Evolutionary conservation across 2,329 filamentous ascomycete genomes (phyloP), one percentile per base, ranked within the genome.

Genomic region (Penicillium nordicum): DNA sequence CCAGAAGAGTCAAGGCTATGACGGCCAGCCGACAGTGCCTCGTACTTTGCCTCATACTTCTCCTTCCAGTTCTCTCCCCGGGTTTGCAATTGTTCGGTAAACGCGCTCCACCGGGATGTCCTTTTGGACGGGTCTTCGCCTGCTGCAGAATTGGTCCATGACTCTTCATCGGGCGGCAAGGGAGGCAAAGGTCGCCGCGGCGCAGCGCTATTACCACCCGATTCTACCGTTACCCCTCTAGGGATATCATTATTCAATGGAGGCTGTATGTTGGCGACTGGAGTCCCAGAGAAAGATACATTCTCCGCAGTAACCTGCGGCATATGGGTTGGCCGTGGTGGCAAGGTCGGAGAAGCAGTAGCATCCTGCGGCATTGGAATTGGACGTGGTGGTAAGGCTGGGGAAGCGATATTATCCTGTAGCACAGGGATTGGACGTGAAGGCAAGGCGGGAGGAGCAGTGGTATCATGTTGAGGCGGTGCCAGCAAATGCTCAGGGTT

Each of bases 1-100:
- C 67, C 63, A 18, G 60, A 54, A 18, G 66, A 62, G 54, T 73
- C 72, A 46, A 72, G 57, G 55, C 69, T 73, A 50, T 65, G 60
- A 40, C 69, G 70, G 29, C 66, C 64, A 4, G 62, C 51, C 10
- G 63, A 57, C 23, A 63, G 27, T 4, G 54, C 58, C 27, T 67
- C 67, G n/a, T 65, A 61, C 34, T 59, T 67, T 16, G 55, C 58
- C 23, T 67, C 67, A 16, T 65, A 61, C 38, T 59, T 67, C 18
- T 66, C 69, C 29, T 53, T 71, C 61, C 58, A 66, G 36, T 53
- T 51, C 12, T 67, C 65, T 8, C 61, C 57, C 11, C 55, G 59
- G 3, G 41, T 55, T 29, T 67, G 61, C 3, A 67, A 38, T 50
- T 69, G 62, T 7, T 61, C 68, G 10, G 66, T 55, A 29, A 70